Conservation (phyloP, 805 yeast species). For the Wickerhamomyces hampshirensis region DNA sequence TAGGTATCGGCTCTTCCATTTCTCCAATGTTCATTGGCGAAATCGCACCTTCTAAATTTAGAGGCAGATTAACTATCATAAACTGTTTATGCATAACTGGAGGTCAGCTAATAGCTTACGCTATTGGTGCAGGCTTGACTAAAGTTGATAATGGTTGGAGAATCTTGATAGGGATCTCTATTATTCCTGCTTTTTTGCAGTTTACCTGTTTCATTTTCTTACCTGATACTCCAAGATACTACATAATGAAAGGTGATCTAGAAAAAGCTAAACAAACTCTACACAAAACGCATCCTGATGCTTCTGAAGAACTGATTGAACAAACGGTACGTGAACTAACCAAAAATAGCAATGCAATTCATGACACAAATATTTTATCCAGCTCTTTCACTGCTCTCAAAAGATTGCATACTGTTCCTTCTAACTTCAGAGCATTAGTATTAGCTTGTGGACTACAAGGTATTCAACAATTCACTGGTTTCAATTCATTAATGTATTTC, state of each 20-base stretch:
- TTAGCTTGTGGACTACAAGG: slow-evolving; percentile 94
- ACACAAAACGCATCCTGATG: slow-evolving; percentile 53
- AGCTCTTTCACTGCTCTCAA: slow-evolving; percentile 58
- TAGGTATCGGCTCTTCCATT: slow-evolving; percentile 88
- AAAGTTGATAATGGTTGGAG: slow-evolving; percentile 86
- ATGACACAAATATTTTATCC: slow-evolving; percentile 41
- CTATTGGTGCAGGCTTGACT: slow-evolving; percentile 82
- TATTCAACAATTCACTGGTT: slow-evolving; percentile 94
- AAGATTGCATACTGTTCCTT: slow-evolving; percentile 60
- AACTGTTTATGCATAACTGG: slow-evolving; percentile 90
- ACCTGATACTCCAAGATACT: slow-evolving; percentile 94
- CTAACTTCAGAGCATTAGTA: slow-evolving; percentile 83
- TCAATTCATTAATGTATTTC: slow-evolving; percentile 94
- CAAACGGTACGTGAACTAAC: slow-evolving; percentile 65
- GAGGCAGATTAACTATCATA: slow-evolving; percentile 87
- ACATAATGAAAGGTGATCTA: slow-evolving; percentile 63
- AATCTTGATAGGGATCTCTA: slow-evolving; percentile 81
- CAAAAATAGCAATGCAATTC: slow-evolving; percentile 38
- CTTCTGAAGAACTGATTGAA: slow-evolving; percentile 59
- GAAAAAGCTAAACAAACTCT: slow-evolving; percentile 68
- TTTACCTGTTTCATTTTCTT: slow-evolving; percentile 72
- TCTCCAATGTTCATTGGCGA: slow-evolving; percentile 94
- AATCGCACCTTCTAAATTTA: slow-evolving; percentile 86
- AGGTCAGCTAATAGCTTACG: slow-evolving; percentile 93
- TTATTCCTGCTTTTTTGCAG: slow-evolving; percentile 83